A percentile compares a stretch with the other conserved stretches of the same genome.
These are phyloP conservation scores for Neopestalotiopsis sp. DNA, from an alignment of 2,329 filamentous ascomycete genomes.

Conservation along the genomic window DNA sequence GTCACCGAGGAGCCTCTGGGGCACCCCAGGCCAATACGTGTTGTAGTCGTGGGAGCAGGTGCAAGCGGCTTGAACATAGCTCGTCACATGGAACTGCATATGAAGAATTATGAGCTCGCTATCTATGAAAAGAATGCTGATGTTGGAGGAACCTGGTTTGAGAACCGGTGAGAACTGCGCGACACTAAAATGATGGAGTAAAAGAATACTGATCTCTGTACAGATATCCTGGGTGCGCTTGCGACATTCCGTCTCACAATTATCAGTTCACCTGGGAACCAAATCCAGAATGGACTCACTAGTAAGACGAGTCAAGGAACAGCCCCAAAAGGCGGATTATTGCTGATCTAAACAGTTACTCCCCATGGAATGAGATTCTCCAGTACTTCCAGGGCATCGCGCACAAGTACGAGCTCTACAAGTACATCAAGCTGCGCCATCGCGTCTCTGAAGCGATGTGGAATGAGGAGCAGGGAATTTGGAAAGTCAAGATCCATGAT, in stretches of 20 bases:
- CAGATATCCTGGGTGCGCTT: constrained; percentile 11
- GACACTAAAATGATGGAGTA: not conserved
- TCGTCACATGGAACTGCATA: not conserved
- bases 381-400: not conserved
- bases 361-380: not conserved
- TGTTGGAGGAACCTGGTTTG: constrained; percentile 15
- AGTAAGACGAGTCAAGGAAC: not conserved
- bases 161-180: not conserved
- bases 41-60: not conserved
- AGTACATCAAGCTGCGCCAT: not conserved
- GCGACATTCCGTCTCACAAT: constrained; percentile 7
- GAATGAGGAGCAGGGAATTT: constrained; percentile 2
- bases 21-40: not conserved
- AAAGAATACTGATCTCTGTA: not conserved
- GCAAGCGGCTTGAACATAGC: constrained; percentile 8
- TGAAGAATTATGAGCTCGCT: not conserved
- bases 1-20: constrained; percentile 6
- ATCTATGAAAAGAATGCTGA: constrained; percentile 12
- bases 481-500: not conserved
- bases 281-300: not conserved
- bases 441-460: not conserved
- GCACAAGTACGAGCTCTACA: not conserved
- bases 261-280: constrained; percentile 4
- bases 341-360: not conserved
- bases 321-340: not conserved